Percentiles rank a stretch among this genome's conserved stretches.
Evolutionary conservation across 2,329 filamentous ascomycete genomes (phyloP).

Genomic region (Pezicula carpinea): DNA sequence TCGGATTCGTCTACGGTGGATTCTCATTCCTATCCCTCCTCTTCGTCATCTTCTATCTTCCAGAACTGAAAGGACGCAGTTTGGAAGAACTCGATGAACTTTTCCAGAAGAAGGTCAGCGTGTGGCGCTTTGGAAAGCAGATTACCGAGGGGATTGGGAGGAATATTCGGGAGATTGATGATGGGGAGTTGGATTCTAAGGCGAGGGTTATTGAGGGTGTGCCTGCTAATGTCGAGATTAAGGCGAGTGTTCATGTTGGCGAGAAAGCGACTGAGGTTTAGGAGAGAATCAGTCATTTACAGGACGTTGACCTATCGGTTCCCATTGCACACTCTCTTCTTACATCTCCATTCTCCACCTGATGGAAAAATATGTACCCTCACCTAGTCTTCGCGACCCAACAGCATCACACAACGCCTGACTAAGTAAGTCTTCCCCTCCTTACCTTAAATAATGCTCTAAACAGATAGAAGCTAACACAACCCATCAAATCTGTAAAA

Average conservation of each 20-base stretch:
- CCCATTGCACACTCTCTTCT: too few species aligned
- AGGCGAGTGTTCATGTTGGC: background rate
- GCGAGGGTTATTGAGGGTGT: background rate
- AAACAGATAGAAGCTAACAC: too few species aligned
- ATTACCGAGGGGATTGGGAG: background rate
- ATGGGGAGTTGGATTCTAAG: background rate
- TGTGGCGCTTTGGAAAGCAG: background rate
- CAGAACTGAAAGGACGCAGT: slow-evolving; percentile 18
- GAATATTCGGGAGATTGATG: background rate
- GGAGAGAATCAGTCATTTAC: too few species aligned
- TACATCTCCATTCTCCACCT: too few species aligned
- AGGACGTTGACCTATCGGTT: too few species aligned
- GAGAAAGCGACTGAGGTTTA: background rate
- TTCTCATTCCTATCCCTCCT: slow-evolving; percentile 28
- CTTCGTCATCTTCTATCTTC: slow-evolving; percentile 33
- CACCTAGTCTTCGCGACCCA: too few species aligned
- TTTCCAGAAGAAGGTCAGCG: background rate
- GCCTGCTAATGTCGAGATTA: background rate
- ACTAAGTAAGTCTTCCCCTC: too few species aligned
- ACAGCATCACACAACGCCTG: too few species aligned
- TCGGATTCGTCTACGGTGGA: slow-evolving; percentile 33
- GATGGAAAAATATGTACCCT: too few species aligned
- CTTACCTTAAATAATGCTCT: too few species aligned
- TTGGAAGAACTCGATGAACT: slow-evolving; percentile 2
- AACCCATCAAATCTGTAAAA: too few species aligned